A percentile compares a stretch with the other conserved stretches of the same genome.
phyloP scores from a whole-genome alignment of 148 eudicot genomes.

The Limonium bicolor region DNA sequence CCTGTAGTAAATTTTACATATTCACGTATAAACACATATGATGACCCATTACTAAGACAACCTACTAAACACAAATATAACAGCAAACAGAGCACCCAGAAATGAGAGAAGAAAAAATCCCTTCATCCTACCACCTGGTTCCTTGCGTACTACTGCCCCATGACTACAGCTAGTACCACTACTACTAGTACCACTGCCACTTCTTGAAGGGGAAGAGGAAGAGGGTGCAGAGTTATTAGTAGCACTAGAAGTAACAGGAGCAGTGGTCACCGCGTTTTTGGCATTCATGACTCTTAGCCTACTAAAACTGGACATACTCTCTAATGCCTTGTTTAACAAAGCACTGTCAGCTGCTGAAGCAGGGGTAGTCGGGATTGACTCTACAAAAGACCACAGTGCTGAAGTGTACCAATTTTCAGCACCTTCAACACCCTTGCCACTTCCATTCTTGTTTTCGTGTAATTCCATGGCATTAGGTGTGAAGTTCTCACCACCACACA shows the following conservation, averaged over 20 bases:
- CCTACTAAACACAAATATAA: slow-evolving; percentile 43
- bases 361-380: slow-evolving; percentile 79
- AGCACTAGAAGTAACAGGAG: too few relatives aligned
- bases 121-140: slow-evolving; percentile 16
- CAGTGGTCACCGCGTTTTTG: slow-evolving; percentile 15
- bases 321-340: slow-evolving; percentile 53
- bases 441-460: slow-evolving; percentile 19
- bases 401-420: slow-evolving; percentile 52
- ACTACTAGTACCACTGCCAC: too few relatives aligned
- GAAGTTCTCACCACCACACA: slow-evolving; percentile 16
- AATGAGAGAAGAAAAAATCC: slow-evolving; percentile 36
- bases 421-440: slow-evolving; percentile 12
- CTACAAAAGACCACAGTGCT: slow-evolving; percentile 69
- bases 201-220: too few relatives aligned
- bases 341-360: slow-evolving; percentile 91
- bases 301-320: slow-evolving; percentile 72
- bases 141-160: slow-evolving; percentile 7
- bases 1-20: too few relatives aligned
- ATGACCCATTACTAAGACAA: slow-evolving; percentile 1
- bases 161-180: too few relatives aligned
- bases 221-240: too few relatives aligned
- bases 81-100: slow-evolving; percentile 48
- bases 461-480: slow-evolving; percentile 12
- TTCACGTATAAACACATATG: background rate
- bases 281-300: slow-evolving; percentile 29